Conservation (phyloP, 495 filamentous ascomycete genomes). For the Aspergillus indologenus region DNA sequence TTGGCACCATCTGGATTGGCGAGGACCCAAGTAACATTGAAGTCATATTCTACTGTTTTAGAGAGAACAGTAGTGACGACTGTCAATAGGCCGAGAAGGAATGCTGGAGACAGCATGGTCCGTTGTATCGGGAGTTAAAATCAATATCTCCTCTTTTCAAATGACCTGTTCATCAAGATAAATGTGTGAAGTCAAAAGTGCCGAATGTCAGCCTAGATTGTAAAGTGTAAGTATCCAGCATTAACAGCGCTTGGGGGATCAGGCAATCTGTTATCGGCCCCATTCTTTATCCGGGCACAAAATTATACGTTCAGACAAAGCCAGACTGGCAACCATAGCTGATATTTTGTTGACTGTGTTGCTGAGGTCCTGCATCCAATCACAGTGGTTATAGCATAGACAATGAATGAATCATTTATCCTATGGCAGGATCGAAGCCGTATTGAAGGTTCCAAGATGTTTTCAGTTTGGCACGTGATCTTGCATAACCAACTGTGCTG, state of each 20-base stretch:
- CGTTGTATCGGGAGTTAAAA: neutral
- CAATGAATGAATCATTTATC: too few relatives aligned
- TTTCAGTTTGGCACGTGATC: too few relatives aligned
- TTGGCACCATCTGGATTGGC: slow-evolving; percentile 75
- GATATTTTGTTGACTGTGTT: too few relatives aligned
- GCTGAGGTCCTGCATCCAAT: too few relatives aligned
- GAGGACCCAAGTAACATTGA: slow-evolving; percentile 65
- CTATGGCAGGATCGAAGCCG: too few relatives aligned
- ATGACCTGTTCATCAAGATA: neutral
- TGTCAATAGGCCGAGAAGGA: neutral
- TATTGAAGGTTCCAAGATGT: too few relatives aligned
- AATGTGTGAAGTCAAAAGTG: neutral
- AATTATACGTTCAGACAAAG: too few relatives aligned
- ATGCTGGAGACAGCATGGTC: neutral
- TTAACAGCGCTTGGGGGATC: neutral
- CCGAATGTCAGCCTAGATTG: neutral
- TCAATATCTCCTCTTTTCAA: neutral
- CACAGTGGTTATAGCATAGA: too few relatives aligned
- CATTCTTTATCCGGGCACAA: neutral
- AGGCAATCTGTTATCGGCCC: neutral
- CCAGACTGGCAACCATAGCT: too few relatives aligned
- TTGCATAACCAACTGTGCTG: too few relatives aligned
- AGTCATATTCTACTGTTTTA: neutral
- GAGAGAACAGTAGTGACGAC: neutral
- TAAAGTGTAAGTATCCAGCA: neutral